Conservation (phyloP, 2,329 filamentous ascomycete species). For the Colletotrichum tabaci region DNA sequence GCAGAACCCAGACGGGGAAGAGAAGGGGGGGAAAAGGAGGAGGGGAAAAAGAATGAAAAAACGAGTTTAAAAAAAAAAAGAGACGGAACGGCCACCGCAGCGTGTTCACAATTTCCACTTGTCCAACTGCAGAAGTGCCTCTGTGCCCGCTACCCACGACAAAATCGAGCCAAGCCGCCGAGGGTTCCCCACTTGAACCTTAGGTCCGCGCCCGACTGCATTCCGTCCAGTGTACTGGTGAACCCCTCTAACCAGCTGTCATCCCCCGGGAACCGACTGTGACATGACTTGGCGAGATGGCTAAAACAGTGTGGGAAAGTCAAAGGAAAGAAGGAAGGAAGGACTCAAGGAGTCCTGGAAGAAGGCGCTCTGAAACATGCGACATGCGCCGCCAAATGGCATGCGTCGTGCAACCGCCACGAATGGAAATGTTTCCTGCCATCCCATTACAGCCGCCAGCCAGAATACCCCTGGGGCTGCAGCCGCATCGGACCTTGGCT, state of each 20-base stretch:
- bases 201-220: not conserved
- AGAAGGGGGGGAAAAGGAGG: too few relatives aligned
- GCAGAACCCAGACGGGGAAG: too few relatives aligned
- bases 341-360: not conserved
- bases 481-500: conserved; percentile 4
- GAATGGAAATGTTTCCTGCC: conserved; percentile 33
- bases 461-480: not conserved
- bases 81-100: too few relatives aligned
- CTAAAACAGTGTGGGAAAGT: not conserved
- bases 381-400: conserved; percentile 41
- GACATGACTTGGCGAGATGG: conserved; percentile 16
- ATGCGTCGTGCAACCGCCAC: conserved; percentile 37
- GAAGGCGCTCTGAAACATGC: conserved; percentile 37
- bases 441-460: conserved; percentile 27
- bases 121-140: conserved; percentile 1
- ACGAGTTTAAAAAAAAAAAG: not conserved
- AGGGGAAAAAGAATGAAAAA: not conserved
- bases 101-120: not conserved
- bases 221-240: not conserved
- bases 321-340: not conserved
- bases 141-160: not conserved
- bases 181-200: not conserved
- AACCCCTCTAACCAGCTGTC: not conserved
- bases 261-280: conserved; percentile 29
- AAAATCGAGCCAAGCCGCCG: not conserved